Conservation (phyloP, 306 rosid genomes). For the Rosa rugosa region DNA sequence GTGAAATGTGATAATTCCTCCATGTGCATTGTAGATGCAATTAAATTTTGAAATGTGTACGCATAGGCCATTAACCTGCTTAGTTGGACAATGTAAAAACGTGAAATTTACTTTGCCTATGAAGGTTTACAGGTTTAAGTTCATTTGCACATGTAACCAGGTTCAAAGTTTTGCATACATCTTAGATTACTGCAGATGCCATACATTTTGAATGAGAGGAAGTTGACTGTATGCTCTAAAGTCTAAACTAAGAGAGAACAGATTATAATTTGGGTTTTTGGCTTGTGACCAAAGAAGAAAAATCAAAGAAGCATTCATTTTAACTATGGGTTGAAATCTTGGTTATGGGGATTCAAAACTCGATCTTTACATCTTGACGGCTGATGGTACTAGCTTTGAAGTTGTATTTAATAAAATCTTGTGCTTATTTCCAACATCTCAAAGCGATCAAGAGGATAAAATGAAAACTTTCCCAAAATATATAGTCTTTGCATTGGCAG, state of each 20-base stretch:
- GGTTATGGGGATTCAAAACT: neutral
- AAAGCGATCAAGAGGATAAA: too few species aligned
- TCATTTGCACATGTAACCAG: neutral
- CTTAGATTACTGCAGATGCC: neutral
- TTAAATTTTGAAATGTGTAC: neutral
- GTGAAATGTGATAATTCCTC: neutral
- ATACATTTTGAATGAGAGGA: too few species aligned
- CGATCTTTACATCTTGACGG: neutral
- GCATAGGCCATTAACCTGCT: neutral
- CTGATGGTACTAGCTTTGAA: neutral
- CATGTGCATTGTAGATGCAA: neutral
- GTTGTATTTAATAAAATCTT: neutral
- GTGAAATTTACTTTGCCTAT: neutral
- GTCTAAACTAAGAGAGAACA: neutral
- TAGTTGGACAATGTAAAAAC: neutral
- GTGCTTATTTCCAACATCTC: neutral
- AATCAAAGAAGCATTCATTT: neutral
- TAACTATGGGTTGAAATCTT: neutral
- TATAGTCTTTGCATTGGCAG: neutral
- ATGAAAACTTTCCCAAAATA: neutral
- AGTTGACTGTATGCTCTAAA: too few species aligned
- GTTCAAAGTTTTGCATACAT: neutral
- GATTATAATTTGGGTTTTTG: neutral
- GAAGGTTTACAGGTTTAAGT: neutral
- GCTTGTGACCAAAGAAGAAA: neutral